A percentile compares a stretch with the other conserved stretches of the same genome.
phyloP scores from a whole-genome alignment of 768 basidiomycete species.

The Saitozyma sp. region DNA sequence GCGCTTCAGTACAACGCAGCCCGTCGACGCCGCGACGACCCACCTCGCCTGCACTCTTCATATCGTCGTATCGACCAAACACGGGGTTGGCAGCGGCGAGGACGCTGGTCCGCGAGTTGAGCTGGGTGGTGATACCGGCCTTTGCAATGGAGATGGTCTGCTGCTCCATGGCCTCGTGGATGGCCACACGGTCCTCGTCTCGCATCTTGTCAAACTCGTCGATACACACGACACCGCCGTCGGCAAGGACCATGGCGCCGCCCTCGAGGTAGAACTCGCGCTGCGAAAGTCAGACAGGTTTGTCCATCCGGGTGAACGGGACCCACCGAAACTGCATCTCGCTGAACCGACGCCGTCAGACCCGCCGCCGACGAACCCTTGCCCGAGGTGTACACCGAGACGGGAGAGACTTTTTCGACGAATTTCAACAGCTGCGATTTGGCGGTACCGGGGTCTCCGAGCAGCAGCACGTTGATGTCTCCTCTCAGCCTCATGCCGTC shows the following conservation, averaged over 20 bases:
- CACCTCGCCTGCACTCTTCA: slow-evolving; percentile 56
- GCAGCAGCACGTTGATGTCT: slow-evolving; percentile 92
- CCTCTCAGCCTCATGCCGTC: slow-evolving; percentile 96
- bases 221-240: slow-evolving; percentile 97
- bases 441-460: slow-evolving; percentile 98
- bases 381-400: slow-evolving; percentile 96
- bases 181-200: slow-evolving; percentile 97
- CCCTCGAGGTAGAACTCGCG: slow-evolving; percentile 99
- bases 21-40: background rate
- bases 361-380: slow-evolving; percentile 98
- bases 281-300: slow-evolving; percentile 54
- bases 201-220: slow-evolving; percentile 99
- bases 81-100: slow-evolving; percentile 97
- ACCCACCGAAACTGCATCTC: slow-evolving; percentile 83
- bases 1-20: background rate
- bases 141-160: slow-evolving; percentile 62
- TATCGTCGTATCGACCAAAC: slow-evolving; percentile 94
- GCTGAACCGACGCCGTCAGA: slow-evolving; percentile 94
- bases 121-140: slow-evolving; percentile 95
- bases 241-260: slow-evolving; percentile 98
- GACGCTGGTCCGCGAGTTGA: slow-evolving; percentile 95
- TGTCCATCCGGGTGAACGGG: background rate
- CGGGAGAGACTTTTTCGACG: slow-evolving; percentile 97
- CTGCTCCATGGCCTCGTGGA: slow-evolving; percentile 74
- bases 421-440: slow-evolving; percentile 98